These are phyloP conservation scores for Aeminium ludgeri DNA, from an alignment of 495 filamentous ascomycete species.

Conservation along the genomic window DNA sequence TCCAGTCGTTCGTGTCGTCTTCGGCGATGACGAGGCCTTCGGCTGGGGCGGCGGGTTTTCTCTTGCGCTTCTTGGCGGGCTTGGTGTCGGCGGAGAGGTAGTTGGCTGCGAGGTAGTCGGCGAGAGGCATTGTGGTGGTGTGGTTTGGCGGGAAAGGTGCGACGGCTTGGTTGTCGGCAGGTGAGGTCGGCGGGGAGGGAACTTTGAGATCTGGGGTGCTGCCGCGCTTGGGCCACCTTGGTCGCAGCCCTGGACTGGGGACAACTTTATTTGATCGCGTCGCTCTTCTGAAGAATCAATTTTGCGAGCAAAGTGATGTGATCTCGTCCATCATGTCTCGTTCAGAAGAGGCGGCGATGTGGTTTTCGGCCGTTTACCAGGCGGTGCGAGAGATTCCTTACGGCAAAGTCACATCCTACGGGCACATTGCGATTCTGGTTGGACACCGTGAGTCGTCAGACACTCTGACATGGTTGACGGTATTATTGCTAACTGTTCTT, in stretches of 20 bases:
- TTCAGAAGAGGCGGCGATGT: slow-evolving; percentile 53
- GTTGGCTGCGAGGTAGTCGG: slow-evolving; percentile 83
- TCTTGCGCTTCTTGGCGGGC: slow-evolving; percentile 58
- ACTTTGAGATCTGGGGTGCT: too few relatives aligned
- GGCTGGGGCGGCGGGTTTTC: slow-evolving; percentile 29
- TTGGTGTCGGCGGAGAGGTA: slow-evolving; percentile 74
- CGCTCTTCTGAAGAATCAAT: too few relatives aligned
- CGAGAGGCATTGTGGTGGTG: slow-evolving; percentile 37
- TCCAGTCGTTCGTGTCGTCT: slow-evolving; percentile 69
- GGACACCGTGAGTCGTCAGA: slow-evolving; percentile 51
- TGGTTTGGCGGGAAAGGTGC: too few relatives aligned
- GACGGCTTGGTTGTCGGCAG: too few relatives aligned
- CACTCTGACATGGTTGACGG: neutral
- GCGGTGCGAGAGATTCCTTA: slow-evolving; percentile 70
- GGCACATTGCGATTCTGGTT: slow-evolving; percentile 66
- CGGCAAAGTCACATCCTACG: slow-evolving; percentile 75
- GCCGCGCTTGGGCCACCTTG: too few relatives aligned
- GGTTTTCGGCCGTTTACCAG: slow-evolving; percentile 67
- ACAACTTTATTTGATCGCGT: too few relatives aligned
- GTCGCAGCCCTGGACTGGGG: too few relatives aligned
- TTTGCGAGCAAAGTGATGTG: too few relatives aligned
- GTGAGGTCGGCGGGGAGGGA: too few relatives aligned
- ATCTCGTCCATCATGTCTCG: slow-evolving; percentile 9
- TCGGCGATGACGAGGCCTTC: slow-evolving; percentile 73
- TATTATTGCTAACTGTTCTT: slow-evolving; percentile 1